These are phyloP conservation scores for Coelastrella sp. DNA, from an alignment of 139 green algal species.

Conservation along the genomic window DNA sequence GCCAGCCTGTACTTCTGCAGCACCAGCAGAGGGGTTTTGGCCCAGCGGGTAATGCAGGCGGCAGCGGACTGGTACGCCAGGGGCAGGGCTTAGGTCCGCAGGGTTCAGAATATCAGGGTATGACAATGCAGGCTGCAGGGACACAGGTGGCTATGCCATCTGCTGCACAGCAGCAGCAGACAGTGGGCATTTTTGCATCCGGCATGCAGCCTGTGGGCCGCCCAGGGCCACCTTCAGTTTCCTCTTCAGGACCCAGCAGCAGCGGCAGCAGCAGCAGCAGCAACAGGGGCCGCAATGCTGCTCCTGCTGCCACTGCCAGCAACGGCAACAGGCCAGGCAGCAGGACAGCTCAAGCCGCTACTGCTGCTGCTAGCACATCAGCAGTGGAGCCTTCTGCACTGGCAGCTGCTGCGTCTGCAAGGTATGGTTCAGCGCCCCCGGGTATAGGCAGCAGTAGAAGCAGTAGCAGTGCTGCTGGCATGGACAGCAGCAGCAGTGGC, in stretches of 20 bases:
- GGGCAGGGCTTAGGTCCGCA: neutral
- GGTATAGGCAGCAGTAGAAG: too few species aligned
- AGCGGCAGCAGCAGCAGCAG: slow-evolving; percentile 13
- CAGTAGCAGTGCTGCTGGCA: neutral
- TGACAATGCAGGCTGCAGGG: neutral
- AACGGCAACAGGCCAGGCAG: neutral
- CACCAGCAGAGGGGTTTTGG: neutral
- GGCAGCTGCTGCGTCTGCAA: too few species aligned
- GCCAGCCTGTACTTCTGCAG: neutral
- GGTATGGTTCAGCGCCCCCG: too few species aligned
- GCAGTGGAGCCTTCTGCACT: neutral
- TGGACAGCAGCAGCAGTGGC: neutral
- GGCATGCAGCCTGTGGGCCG: neutral
- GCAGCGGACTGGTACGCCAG: neutral
- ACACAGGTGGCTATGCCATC: neutral
- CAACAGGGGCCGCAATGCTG: neutral
- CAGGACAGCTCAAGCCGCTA: neutral
- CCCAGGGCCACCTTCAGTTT: neutral
- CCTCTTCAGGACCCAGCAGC: neutral
- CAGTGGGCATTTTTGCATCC: neutral
- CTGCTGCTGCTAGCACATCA: neutral
- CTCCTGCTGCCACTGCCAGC: neutral
- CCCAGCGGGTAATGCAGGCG: neutral
- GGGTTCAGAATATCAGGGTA: neutral
- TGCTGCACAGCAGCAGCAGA: neutral